A percentile compares a stretch with the other conserved stretches of the same genome.
These are phyloP conservation scores for Saccharomyces hybrid DNA, from an alignment of 1,139 yeast genomes.

Conservation along the genomic window DNA sequence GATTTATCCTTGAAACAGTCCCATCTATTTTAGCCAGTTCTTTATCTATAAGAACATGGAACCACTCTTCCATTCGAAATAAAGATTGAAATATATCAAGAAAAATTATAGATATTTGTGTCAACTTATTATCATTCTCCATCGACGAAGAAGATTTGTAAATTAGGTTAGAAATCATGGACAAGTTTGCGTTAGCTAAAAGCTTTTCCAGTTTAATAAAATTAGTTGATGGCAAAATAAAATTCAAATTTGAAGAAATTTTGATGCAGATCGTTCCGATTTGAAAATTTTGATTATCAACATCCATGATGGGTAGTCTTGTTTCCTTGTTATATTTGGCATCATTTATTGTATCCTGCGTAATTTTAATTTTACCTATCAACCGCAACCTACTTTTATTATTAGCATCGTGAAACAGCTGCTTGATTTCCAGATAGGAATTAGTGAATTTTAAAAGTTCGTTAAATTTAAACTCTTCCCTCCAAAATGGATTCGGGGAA, in stretches of 20 bases:
- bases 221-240: conserved; percentile 50
- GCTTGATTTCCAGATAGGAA: conserved; percentile 16
- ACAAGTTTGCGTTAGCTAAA: conserved; percentile 37
- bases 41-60: conserved; percentile 54
- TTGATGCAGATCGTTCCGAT: conserved; percentile 56
- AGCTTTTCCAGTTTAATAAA: conserved; percentile 57
- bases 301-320: conserved; percentile 29
- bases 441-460: conserved; percentile 47
- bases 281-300: conserved; percentile 25
- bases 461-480: conserved; percentile 54
- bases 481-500: conserved; percentile 57
- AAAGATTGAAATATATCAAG: conserved; percentile 61
- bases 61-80: conserved; percentile 60
- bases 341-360: conserved; percentile 45
- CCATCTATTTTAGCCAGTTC: conserved; percentile 47
- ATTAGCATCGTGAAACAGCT: conserved; percentile 45
- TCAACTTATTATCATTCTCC: conserved; percentile 38
- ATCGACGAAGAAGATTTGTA: conserved; percentile 32
- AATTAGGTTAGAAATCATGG: conserved; percentile 1
- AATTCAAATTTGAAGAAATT: conserved; percentile 47
- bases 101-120: conserved; percentile 46
- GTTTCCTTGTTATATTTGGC: conserved; percentile 29
- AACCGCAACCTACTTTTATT: conserved; percentile 25
- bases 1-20: conserved; percentile 9
- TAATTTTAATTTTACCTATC: conserved; percentile 49